Conservation (phyloP, 1,284 basidiomycete species). For the Vanrija humicola region DNA sequence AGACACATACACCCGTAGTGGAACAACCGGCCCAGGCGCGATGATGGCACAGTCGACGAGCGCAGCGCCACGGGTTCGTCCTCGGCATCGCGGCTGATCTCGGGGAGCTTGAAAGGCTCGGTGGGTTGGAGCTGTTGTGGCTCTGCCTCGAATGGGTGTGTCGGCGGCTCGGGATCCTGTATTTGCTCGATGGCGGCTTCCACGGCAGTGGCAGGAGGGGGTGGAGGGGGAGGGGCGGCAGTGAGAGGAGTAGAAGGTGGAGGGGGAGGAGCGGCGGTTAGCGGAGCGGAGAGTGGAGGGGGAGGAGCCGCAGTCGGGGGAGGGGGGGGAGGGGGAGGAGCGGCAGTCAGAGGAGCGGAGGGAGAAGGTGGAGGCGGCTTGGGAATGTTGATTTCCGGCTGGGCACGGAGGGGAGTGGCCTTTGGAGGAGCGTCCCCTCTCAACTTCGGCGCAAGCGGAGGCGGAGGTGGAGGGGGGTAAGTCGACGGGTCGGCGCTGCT, state of each 20-base stretch:
- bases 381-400: background rate
- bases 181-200: background rate
- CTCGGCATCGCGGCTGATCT: constrained; percentile 8
- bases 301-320: background rate
- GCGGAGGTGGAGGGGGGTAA: background rate
- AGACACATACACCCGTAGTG: constrained; percentile 84
- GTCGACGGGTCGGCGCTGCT: constrained; percentile 1
- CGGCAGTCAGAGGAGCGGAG: background rate
- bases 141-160: constrained; percentile 26
- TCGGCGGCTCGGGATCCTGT: background rate
- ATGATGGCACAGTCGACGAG: constrained; percentile 66
- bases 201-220: constrained; percentile 10
- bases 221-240: constrained; percentile 10
- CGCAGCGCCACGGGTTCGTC: constrained; percentile 38
- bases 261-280: constrained; percentile 1
- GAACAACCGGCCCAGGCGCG: constrained; percentile 76
- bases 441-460: too few species aligned
- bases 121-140: background rate
- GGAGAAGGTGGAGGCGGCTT: constrained; percentile 4
- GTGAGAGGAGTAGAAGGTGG: constrained; percentile 1
- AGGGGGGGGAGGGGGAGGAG: constrained; percentile 1
- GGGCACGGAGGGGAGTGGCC: too few species aligned
- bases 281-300: constrained; percentile 4
- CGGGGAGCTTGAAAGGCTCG: background rate
- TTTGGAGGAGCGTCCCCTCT: too few species aligned